Evolutionary conservation across 805 yeast species (phyloP).

Genomic region (Candida coquimbonensis): DNA sequence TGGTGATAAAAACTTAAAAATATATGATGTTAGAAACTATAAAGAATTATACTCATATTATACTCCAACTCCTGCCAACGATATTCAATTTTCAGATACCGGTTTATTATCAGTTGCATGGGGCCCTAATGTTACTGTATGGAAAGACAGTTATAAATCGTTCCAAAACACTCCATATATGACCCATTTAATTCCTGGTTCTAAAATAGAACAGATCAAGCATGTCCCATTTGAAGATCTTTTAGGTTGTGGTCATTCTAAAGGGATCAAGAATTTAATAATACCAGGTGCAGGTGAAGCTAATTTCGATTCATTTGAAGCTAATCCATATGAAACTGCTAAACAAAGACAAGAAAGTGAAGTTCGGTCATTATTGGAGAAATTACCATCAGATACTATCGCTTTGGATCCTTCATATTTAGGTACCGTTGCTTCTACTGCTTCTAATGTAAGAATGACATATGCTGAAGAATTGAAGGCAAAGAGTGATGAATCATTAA

Average conservation of each 20-base stretch:
- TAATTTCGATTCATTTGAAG: conserved; percentile 87
- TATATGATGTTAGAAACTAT: conserved; percentile 90
- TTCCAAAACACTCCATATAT: conserved; percentile 84
- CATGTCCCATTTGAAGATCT: conserved; percentile 96
- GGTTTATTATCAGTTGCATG: conserved; percentile 87
- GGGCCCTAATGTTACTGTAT: conserved; percentile 91
- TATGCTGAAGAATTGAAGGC: conserved; percentile 41
- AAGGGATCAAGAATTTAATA: conserved; percentile 76
- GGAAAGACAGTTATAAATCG: conserved; percentile 76
- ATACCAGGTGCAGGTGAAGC: conserved; percentile 99
- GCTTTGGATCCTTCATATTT: conserved; percentile 82
- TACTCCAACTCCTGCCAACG: conserved; percentile 80
- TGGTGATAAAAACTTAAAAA: conserved; percentile 72
- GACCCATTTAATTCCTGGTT: conserved; percentile 81
- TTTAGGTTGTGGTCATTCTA: conserved; percentile 79
- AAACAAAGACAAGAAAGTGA: conserved; percentile 92
- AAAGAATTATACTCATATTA: conserved; percentile 56
- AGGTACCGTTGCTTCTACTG: conserved; percentile 75
- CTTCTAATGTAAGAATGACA: conserved; percentile 54
- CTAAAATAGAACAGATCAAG: conserved; percentile 56
- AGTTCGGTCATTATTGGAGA: conserved; percentile 78
- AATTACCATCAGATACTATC: conserved; percentile 88
- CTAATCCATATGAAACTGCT: conserved; percentile 86
- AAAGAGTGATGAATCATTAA: background rate
- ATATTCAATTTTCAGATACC: conserved; percentile 75